A percentile compares a stretch with the other conserved stretches of the same genome.
phyloP scores from a whole-genome alignment of 768 basidiomycete genomes.

The Crepidotus variabilis region DNA sequence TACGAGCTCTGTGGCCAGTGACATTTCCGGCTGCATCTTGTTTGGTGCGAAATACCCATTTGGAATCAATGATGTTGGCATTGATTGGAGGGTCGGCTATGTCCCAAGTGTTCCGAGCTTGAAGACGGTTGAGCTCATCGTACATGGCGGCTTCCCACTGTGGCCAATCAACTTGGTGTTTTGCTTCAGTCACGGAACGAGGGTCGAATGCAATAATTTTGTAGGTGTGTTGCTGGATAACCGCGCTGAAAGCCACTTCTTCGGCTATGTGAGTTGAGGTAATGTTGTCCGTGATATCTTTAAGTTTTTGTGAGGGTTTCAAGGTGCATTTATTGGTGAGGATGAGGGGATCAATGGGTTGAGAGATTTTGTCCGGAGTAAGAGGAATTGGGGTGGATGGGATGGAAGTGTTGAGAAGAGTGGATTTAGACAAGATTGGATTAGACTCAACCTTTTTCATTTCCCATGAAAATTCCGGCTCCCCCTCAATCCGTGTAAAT shows the following conservation, averaged over 20 bases:
- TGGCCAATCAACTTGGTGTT: too few species aligned
- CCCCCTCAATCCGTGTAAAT: background rate
- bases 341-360: background rate
- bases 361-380: background rate
- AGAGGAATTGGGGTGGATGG: background rate
- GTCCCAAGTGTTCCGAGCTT: background rate
- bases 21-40: slow-evolving; percentile 26
- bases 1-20: slow-evolving; percentile 26
- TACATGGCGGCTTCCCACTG: background rate
- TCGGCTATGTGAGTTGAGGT: too few species aligned
- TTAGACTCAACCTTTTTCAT: background rate
- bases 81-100: background rate
- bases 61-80: slow-evolving; percentile 15
- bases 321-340: background rate
- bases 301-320: too few species aligned
- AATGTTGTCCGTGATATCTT: too few species aligned
- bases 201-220: too few species aligned
- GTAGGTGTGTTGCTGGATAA: too few species aligned
- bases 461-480: background rate
- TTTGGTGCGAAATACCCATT: slow-evolving; percentile 34
- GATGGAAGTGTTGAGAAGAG: background rate
- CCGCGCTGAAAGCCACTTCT: too few species aligned
- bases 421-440: background rate
- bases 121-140: background rate
- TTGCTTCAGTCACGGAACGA: too few species aligned